Evolutionary conservation across 306 rosid genomes (phyloP).

Genomic region (Dryas drummondii): DNA sequence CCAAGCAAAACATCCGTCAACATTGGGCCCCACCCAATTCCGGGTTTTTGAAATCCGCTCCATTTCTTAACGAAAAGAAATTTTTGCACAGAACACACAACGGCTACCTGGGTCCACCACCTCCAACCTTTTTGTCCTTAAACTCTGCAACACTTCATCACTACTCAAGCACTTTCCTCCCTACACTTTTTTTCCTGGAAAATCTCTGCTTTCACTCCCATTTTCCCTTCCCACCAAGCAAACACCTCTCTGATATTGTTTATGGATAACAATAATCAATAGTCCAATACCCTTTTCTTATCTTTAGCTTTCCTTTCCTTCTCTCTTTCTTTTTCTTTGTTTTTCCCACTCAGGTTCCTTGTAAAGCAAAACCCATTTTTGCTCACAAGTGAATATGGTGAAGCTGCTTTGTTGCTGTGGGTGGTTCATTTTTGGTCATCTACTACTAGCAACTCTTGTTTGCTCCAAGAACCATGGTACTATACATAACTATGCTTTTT

Average conservation of each 20-base stretch:
- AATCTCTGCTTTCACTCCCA: neutral
- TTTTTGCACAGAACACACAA: conserved; percentile 28
- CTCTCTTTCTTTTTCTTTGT: conserved; percentile 2
- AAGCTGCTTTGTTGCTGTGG: conserved; percentile 37
- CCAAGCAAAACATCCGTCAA: neutral
- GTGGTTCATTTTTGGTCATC: conserved; percentile 35
- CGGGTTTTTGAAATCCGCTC: conserved; percentile 17
- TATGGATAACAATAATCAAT: neutral
- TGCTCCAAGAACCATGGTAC: conserved; percentile 75
- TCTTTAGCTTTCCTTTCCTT: conserved; percentile 20
- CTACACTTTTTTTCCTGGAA: conserved; percentile 16
- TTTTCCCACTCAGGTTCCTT: conserved; percentile 12
- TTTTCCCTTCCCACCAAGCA: conserved; percentile 15
- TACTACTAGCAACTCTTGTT: conserved; percentile 55
- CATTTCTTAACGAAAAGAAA: conserved; percentile 5
- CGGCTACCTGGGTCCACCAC: conserved; percentile 70
- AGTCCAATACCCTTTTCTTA: conserved; percentile 10
- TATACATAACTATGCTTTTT: neutral
- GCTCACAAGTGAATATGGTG: conserved; percentile 33
- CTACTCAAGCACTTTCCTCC: conserved; percentile 26
- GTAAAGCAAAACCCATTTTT: conserved; percentile 32
- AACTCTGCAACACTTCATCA: conserved; percentile 35
- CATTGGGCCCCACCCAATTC: neutral
- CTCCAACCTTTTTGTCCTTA: conserved; percentile 36
- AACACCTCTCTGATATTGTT: conserved; percentile 18